These are phyloP conservation scores for Pseudogymnoascus sp. DNA, from an alignment of 2,329 filamentous ascomycete genomes.

Conservation along the genomic window DNA sequence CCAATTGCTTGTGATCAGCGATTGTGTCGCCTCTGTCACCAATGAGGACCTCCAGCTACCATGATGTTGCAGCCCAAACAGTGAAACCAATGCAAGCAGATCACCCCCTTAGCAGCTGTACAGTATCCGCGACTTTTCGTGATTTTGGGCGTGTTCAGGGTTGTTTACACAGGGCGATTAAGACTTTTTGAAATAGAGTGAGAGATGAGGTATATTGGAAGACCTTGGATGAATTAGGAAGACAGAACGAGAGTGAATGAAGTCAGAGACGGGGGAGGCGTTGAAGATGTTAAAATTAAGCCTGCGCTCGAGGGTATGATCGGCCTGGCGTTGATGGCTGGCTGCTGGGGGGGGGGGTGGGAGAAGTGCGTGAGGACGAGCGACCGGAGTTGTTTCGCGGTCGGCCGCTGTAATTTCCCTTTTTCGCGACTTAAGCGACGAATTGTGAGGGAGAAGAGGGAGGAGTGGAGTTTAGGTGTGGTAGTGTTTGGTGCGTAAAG, in stretches of 20 bases:
- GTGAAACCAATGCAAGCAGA: constrained; percentile 7
- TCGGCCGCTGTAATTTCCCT: constrained; percentile 24
- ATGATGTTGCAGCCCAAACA: constrained; percentile 31
- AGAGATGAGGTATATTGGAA: background rate
- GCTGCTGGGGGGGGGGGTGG: background rate
- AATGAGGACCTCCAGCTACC: constrained; percentile 37
- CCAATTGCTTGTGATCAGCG: constrained; percentile 16
- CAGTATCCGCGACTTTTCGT: background rate
- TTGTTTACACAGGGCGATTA: background rate
- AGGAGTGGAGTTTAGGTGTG: constrained; percentile 8
- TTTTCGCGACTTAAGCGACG: constrained; percentile 24
- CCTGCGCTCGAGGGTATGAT: background rate
- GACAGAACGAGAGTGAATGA: background rate
- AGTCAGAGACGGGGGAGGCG: background rate
- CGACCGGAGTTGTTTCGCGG: constrained; percentile 9
- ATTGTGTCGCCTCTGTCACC: constrained; percentile 30
- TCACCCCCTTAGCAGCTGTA: background rate
- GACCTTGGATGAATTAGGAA: background rate
- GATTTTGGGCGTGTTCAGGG: background rate
- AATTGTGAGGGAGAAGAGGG: constrained; percentile 22
- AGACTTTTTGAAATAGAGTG: background rate
- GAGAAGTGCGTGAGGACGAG: constrained; percentile 9
- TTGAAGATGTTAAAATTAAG: constrained; percentile 10
- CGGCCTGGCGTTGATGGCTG: constrained; percentile 10
- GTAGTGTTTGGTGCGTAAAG: background rate